Conservation (phyloP, 495 filamentous ascomycete species). For the Penicillium waksmanii region DNA sequence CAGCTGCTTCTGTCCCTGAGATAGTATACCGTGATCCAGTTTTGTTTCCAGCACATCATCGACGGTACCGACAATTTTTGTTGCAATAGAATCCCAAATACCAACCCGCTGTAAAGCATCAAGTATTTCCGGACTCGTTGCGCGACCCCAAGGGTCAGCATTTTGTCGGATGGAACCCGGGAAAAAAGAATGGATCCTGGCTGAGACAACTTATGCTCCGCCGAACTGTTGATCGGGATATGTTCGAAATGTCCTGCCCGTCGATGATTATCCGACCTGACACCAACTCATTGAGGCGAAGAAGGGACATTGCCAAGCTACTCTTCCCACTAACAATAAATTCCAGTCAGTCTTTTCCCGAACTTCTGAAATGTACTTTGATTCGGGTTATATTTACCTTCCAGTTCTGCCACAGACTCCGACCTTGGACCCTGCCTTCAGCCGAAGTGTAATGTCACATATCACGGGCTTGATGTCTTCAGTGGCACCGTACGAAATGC, state of each 20-base stretch:
- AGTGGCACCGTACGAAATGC: conserved; percentile 71
- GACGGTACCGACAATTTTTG: not conserved
- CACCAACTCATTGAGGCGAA: conserved; percentile 54
- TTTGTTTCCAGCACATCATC: conserved; percentile 55
- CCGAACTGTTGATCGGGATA: conserved; percentile 52
- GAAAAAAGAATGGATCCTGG: conserved; percentile 65
- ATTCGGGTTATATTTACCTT: conserved; percentile 20
- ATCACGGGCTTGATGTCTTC: conserved; percentile 55
- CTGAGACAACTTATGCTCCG: conserved; percentile 58
- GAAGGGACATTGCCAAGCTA: conserved; percentile 59
- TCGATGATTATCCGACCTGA: conserved; percentile 59
- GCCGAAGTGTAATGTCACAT: conserved; percentile 44
- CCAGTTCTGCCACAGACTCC: conserved; percentile 47
- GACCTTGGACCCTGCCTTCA: conserved; percentile 55
- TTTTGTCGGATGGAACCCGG: conserved; percentile 59
- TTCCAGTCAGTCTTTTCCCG: not conserved
- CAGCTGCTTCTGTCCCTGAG: conserved; percentile 61
- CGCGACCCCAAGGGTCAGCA: conserved; percentile 47
- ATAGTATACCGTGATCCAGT: conserved; percentile 42
- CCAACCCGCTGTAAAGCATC: conserved; percentile 46
- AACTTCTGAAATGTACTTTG: not conserved
- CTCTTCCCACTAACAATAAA: conserved; percentile 57
- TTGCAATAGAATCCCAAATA: conserved; percentile 18
- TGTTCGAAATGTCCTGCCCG: conserved; percentile 49
- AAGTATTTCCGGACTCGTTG: conserved; percentile 37